These are phyloP conservation scores for Helianthus tuberosus DNA, from an alignment of 129 eudicot genomes.

Conservation along the genomic window DNA sequence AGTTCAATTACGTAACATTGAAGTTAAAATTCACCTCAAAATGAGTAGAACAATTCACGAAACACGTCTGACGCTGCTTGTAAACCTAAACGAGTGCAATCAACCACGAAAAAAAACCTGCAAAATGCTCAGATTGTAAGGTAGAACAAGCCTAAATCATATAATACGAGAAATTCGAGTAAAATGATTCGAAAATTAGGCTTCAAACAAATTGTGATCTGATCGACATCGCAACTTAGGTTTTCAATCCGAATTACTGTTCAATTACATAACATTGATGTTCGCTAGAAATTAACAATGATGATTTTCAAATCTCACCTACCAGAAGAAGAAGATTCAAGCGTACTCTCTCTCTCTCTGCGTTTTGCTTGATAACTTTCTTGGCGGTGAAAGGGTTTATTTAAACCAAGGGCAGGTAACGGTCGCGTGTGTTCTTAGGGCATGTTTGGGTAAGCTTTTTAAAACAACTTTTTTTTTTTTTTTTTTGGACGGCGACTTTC, in stretches of 20 bases:
- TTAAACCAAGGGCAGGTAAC: conserved; percentile 14
- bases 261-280: not conserved
- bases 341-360: conserved; percentile 15
- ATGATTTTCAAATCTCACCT: conserved; percentile 11
- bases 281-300: conserved; percentile 3
- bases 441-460: too few species aligned
- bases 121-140: conserved; percentile 13
- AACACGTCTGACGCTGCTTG: conserved; percentile 15
- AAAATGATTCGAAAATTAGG: conserved; percentile 7
- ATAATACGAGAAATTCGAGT: not conserved
- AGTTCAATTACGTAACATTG: conserved; percentile 1
- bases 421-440: not conserved
- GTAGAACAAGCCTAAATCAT: conserved; percentile 4
- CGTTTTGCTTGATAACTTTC: conserved; percentile 1
- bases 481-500: too few species aligned
- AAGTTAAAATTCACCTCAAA: conserved; percentile 7
- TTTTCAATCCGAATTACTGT: conserved; percentile 5
- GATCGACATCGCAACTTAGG: conserved; percentile 1
- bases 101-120: conserved; percentile 15
- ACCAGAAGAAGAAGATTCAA: conserved; percentile 7
- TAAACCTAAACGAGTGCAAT: not conserved
- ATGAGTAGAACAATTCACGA: not conserved
- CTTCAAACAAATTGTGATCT: conserved; percentile 16
- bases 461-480: too few species aligned
- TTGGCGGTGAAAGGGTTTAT: conserved; percentile 24